Percentiles rank a stretch among this genome's conserved stretches.
phyloP scores from a whole-genome alignment of 208 protist genomes.

The Porcisia deanei region DNA sequence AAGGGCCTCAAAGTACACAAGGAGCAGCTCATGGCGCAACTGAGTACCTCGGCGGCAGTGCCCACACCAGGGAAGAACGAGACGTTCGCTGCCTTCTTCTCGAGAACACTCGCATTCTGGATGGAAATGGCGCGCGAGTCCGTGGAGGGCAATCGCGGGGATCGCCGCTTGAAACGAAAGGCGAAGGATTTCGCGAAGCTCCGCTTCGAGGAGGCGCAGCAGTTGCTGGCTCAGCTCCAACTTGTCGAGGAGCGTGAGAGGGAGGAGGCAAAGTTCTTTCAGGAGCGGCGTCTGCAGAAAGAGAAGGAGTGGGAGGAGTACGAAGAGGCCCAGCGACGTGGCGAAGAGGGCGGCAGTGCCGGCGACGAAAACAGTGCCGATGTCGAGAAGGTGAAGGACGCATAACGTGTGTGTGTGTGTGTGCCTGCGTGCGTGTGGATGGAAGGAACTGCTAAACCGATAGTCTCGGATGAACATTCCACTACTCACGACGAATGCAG shows the following conservation, averaged over 20 bases:
- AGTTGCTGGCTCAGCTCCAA: conserved; percentile 76
- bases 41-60: conserved; percentile 57
- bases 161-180: conserved; percentile 28
- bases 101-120: conserved; percentile 71
- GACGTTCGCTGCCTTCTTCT: conserved; percentile 57
- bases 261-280: conserved; percentile 78
- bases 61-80: conserved; percentile 71
- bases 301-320: conserved; percentile 82
- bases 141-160: conserved; percentile 26
- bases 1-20: conserved; percentile 90
- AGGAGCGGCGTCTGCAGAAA: conserved; percentile 65
- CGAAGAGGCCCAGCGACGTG: conserved; percentile 40
- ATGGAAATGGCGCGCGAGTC: conserved; percentile 63
- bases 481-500: no score
- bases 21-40: conserved; percentile 81
- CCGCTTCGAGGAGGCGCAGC: conserved; percentile 68
- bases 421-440: no score
- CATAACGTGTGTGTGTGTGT: neutral
- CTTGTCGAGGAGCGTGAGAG: conserved; percentile 80
- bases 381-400: conserved; percentile 1
- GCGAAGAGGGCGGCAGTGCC: conserved; percentile 7
- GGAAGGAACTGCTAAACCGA: no score
- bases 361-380: conserved; percentile 12
- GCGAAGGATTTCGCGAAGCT: conserved; percentile 58
- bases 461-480: no score